phyloP scores from a whole-genome alignment of 2,329 filamentous ascomycete species.

The Pseudogymnoascus sp. region DNA sequence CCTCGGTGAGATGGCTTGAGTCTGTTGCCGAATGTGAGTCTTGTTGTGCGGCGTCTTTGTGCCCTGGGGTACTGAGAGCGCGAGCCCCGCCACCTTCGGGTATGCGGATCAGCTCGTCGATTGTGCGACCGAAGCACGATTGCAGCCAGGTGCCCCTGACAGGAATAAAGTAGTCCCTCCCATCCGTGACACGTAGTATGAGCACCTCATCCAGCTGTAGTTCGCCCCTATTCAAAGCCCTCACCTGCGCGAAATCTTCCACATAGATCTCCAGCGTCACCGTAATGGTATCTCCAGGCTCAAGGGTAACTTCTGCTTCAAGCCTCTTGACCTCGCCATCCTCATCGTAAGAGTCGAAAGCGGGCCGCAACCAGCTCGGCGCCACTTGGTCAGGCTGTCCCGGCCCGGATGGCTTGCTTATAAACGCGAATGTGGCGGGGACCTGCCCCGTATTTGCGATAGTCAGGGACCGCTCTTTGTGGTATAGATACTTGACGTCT shows the following conservation, averaged over 20 bases:
- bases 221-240: conserved; percentile 60
- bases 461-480: conserved; percentile 60
- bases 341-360: conserved; percentile 42
- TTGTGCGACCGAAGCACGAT: conserved; percentile 72
- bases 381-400: conserved; percentile 31
- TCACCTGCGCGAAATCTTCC: conserved; percentile 52
- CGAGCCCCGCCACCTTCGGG: conserved; percentile 75
- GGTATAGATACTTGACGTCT: conserved; percentile 58
- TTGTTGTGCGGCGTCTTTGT: neutral
- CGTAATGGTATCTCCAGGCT: conserved; percentile 75
- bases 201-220: conserved; percentile 72
- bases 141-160: conserved; percentile 70
- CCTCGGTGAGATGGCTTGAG: neutral
- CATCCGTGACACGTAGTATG: conserved; percentile 72
- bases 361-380: conserved; percentile 62
- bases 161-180: conserved; percentile 86
- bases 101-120: conserved; percentile 81
- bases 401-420: conserved; percentile 55
- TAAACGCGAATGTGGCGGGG: conserved; percentile 68
- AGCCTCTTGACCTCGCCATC: conserved; percentile 14
- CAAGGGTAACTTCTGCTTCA: conserved; percentile 48
- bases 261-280: conserved; percentile 62
- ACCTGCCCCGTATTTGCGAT: conserved; percentile 89
- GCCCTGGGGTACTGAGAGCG: conserved; percentile 29
- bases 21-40: neutral